A percentile compares a stretch with the other conserved stretches of the same genome.
Conservation (phyloP, 2,329 filamentous ascomycete species). For the Cordyceps javanica region DNA sequence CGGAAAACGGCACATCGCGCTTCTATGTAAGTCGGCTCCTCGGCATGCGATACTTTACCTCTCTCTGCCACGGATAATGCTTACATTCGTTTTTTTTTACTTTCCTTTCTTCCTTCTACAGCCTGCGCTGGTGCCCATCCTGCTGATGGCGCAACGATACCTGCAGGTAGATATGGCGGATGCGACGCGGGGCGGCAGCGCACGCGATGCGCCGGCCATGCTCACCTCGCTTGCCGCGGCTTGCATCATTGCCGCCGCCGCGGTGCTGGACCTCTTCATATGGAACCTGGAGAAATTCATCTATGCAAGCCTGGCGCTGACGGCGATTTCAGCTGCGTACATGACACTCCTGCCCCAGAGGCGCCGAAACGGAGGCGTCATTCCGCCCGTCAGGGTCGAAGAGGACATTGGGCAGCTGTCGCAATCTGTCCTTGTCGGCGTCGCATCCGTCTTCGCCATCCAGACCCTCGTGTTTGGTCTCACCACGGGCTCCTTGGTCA, state of each 20-base stretch:
- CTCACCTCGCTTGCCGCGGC: constrained; percentile 1
- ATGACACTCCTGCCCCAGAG: constrained; percentile 16
- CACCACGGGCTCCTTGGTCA: neutral
- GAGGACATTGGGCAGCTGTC: constrained; percentile 20
- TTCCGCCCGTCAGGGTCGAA: constrained; percentile 22
- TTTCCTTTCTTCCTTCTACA: too few relatives aligned
- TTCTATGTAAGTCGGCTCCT: constrained; percentile 12
- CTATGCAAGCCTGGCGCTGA: constrained; percentile 23
- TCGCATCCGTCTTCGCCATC: constrained; percentile 18
- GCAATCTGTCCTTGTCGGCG: constrained; percentile 15
- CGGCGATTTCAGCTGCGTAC: constrained; percentile 25
- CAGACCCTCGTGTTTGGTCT: constrained; percentile 20
- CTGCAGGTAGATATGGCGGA: neutral
- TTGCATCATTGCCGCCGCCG: neutral
- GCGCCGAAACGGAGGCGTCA: neutral
- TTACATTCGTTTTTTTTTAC: too few relatives aligned
- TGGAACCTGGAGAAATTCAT: constrained; percentile 20
- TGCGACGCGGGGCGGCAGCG: neutral
- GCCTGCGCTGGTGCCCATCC: constrained; percentile 21
- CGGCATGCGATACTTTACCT: neutral
- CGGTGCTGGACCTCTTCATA: constrained; percentile 20
- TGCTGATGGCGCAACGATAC: constrained; percentile 15
- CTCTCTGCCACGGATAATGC: neutral
- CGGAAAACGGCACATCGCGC: constrained; percentile 14
- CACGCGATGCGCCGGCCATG: neutral